Evolutionary conservation across 75 land plant species (phyloP), one percentile per base, ranked within the genome.

Genomic region (Picea glauca): DNA sequence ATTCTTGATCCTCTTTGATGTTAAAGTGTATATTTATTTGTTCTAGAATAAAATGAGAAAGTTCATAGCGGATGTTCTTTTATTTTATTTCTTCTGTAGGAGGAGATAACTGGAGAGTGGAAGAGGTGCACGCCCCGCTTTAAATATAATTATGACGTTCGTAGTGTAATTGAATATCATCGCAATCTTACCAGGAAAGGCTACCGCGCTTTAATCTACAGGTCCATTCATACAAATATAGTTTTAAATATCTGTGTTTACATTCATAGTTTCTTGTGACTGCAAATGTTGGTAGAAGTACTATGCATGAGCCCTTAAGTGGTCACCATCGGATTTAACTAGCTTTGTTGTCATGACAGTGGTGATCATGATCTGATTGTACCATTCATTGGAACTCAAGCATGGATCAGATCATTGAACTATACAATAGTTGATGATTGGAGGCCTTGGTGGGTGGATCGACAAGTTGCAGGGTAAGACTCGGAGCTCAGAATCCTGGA

Each of bases 291-390:
- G 5, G 26, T 32, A 3, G 33, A 65, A 21, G 4, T 60, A 12
- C 30, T 32, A 31, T 30, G 38, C 5, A 46, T 46, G 8, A 46
- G 56, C 56, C 12, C 11, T 50, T 35, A 13, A 15, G 6, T 66
- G 5, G 3, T 66, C 7, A 35, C 43, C 38, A 33, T 3, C 17
- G 43, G 6, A 66, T 14, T 66, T 4, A 15, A 66, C 33, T 66
- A 66, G 15, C 5, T 14, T 33, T 13, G 5, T 11, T 66, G 70
- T 21, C 60, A 9, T 79, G 64, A 58, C 75, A 93, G 95, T 86
- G 95, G 95, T 14, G 95, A 93, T 73, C 95, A 93, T 80, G 93
- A 93, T 79, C 68, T 89, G 85, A 33, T 80, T 63, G 72, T 88
- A 1, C 90, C 95, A 21, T 84, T 60, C 76, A 63, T 93, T 74